phyloP scores from a whole-genome alignment of 164 flowering plant species.

The Stephania japonica region DNA sequence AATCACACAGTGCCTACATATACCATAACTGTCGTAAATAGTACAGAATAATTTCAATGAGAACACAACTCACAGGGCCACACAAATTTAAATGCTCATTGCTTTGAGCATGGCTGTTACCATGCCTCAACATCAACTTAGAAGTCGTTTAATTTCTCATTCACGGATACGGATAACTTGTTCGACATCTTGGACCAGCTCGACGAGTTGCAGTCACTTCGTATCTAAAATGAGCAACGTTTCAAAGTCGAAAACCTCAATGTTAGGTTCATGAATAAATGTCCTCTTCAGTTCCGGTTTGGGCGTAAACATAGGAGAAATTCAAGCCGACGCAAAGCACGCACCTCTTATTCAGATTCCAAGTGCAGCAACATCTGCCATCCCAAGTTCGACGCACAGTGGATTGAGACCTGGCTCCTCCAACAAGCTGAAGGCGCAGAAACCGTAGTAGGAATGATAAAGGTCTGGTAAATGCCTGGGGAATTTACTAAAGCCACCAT shows the following conservation, averaged over 20 bases:
- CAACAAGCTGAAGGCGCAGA: slow-evolving; percentile 75
- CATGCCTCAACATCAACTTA: no score
- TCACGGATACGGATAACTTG: background rate
- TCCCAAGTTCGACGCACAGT: slow-evolving; percentile 60
- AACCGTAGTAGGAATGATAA: slow-evolving; percentile 82
- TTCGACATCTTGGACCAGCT: background rate
- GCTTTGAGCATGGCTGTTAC: no score
- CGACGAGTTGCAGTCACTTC: background rate
- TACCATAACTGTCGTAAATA: no score
- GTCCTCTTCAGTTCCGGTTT: background rate
- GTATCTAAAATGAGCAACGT: background rate
- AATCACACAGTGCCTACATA: no score
- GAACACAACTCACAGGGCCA: no score
- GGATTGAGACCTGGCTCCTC: slow-evolving; percentile 63
- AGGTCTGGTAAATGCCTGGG: slow-evolving; percentile 73
- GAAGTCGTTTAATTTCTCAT: background rate
- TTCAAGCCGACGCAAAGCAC: background rate
- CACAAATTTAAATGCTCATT: no score
- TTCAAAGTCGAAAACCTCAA: background rate
- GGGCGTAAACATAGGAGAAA: background rate
- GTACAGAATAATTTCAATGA: no score
- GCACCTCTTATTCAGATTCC: slow-evolving; percentile 23
- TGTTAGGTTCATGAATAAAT: background rate
- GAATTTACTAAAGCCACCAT: slow-evolving; percentile 90
- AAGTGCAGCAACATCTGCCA: slow-evolving; percentile 37